Evolutionary conservation across 805 yeast genomes (phyloP).

Genomic region (Saturnispora diversa): DNA sequence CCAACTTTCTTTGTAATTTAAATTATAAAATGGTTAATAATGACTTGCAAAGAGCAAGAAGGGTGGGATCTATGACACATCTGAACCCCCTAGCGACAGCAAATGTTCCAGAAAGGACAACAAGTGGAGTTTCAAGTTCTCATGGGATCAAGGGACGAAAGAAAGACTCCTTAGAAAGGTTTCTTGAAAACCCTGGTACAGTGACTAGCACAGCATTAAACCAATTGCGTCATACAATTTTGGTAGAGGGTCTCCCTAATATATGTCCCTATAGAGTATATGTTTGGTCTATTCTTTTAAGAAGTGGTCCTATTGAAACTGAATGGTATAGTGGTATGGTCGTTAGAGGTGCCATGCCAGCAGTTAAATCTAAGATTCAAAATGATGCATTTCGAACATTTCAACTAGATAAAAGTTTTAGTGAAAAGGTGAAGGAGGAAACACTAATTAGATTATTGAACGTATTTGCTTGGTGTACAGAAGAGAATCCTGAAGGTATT

Average conservation of each 20-base stretch:
- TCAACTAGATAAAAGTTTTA: slow-evolving; percentile 61
- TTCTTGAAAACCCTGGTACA: slow-evolving; percentile 37
- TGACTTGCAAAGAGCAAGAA: background rate
- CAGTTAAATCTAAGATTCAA: slow-evolving; percentile 3
- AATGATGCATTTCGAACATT: slow-evolving; percentile 69
- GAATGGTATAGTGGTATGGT: slow-evolving; percentile 48
- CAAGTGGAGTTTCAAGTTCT: background rate
- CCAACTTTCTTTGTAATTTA: background rate
- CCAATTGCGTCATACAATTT: slow-evolving; percentile 44
- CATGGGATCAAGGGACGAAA: slow-evolving; percentile 29
- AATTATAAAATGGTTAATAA: background rate
- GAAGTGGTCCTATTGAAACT: slow-evolving; percentile 53
- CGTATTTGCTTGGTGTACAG: slow-evolving; percentile 44
- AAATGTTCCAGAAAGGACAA: slow-evolving; percentile 3
- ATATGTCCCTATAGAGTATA: slow-evolving; percentile 61
- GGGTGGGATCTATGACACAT: background rate
- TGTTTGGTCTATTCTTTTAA: slow-evolving; percentile 72
- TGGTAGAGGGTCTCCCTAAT: slow-evolving; percentile 38
- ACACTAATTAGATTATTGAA: slow-evolving; percentile 61
- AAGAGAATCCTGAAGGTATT: slow-evolving; percentile 7
- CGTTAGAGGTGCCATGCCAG: slow-evolving; percentile 35
- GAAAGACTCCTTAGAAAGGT: slow-evolving; percentile 48
- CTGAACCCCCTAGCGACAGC: background rate
- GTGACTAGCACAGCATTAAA: slow-evolving; percentile 42
- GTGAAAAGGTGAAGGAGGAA: slow-evolving; percentile 65